Evolutionary conservation across 2,329 filamentous ascomycete genomes (phyloP).

Genomic region (Fusarium armeniacum): DNA sequence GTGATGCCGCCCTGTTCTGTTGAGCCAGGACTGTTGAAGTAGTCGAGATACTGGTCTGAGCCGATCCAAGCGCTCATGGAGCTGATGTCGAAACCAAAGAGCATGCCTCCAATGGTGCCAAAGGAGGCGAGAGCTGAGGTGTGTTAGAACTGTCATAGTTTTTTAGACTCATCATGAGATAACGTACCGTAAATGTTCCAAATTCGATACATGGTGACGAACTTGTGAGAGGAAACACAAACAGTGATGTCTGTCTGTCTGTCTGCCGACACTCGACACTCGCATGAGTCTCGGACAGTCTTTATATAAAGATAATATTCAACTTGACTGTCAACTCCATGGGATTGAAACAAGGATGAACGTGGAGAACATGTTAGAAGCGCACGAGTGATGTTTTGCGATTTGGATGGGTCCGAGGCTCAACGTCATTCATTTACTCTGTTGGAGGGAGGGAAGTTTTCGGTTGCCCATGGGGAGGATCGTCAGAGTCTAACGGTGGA

Average conservation of each 20-base stretch:
- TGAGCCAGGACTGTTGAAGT: slow-evolving; percentile 63
- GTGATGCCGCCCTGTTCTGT: slow-evolving; percentile 65
- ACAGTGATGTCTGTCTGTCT: neutral
- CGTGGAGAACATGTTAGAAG: slow-evolving; percentile 47
- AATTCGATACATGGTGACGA: slow-evolving; percentile 53
- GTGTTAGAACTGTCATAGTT: slow-evolving; percentile 15
- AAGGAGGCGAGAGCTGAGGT: slow-evolving; percentile 54
- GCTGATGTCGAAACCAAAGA: slow-evolving; percentile 70
- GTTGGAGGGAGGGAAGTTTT: slow-evolving; percentile 12
- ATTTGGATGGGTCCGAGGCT: slow-evolving; percentile 38
- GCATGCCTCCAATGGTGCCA: slow-evolving; percentile 60
- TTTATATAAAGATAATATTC: slow-evolving; percentile 37
- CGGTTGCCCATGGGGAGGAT: slow-evolving; percentile 41
- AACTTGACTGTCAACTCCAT: neutral
- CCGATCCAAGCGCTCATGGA: slow-evolving; percentile 71
- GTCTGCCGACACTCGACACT: slow-evolving; percentile 1
- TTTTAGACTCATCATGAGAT: neutral
- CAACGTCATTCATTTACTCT: slow-evolving; percentile 42
- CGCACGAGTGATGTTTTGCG: slow-evolving; percentile 45
- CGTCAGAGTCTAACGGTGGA: slow-evolving; percentile 21
- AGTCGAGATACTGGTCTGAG: slow-evolving; percentile 64
- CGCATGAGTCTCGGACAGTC: slow-evolving; percentile 1
- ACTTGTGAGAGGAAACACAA: neutral
- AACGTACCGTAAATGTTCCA: slow-evolving; percentile 56
- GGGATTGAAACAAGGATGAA: slow-evolving; percentile 13